A percentile compares a stretch with the other conserved stretches of the same genome.
Conservation (phyloP, 441 rosid genomes). For the Gossypium armourianum region DNA sequence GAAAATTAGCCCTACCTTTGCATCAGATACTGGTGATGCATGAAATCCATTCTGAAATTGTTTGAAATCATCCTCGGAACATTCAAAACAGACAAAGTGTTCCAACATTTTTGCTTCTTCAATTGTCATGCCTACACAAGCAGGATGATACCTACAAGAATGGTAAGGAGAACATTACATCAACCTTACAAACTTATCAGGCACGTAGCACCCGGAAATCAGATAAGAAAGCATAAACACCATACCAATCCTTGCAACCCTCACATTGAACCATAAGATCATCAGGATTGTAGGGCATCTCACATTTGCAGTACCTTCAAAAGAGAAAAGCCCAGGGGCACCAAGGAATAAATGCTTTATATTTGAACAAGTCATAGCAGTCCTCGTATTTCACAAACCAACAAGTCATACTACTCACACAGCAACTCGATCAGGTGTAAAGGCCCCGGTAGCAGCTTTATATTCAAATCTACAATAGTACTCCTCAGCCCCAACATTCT, state of each 20-base stretch:
- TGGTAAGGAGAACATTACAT: slow-evolving; percentile 22
- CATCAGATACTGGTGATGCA: slow-evolving; percentile 28
- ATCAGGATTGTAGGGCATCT: slow-evolving; percentile 58
- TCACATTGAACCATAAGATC: slow-evolving; percentile 56
- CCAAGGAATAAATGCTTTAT: slow-evolving; percentile 7
- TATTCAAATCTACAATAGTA: slow-evolving; percentile 49
- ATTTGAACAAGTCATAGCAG: too few species aligned
- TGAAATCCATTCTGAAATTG: slow-evolving; percentile 39
- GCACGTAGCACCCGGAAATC: neutral
- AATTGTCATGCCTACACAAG: slow-evolving; percentile 50
- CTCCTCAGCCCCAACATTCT: slow-evolving; percentile 45
- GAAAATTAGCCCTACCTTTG: slow-evolving; percentile 28
- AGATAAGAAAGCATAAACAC: slow-evolving; percentile 1
- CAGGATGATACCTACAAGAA: slow-evolving; percentile 48
- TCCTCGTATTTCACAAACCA: slow-evolving; percentile 6
- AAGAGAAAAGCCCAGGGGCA: neutral
- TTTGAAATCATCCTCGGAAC: slow-evolving; percentile 37
- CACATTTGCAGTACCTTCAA: slow-evolving; percentile 52
- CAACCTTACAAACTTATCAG: neutral
- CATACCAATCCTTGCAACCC: slow-evolving; percentile 59
- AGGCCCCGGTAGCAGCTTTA: slow-evolving; percentile 47
- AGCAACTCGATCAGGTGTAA: slow-evolving; percentile 46
- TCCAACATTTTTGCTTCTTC: slow-evolving; percentile 52
- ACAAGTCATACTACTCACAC: slow-evolving; percentile 33
- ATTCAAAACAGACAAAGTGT: slow-evolving; percentile 44